These are phyloP conservation scores for Letharia lupina DNA, from an alignment of 495 filamentous ascomycete species.

Conservation along the genomic window DNA sequence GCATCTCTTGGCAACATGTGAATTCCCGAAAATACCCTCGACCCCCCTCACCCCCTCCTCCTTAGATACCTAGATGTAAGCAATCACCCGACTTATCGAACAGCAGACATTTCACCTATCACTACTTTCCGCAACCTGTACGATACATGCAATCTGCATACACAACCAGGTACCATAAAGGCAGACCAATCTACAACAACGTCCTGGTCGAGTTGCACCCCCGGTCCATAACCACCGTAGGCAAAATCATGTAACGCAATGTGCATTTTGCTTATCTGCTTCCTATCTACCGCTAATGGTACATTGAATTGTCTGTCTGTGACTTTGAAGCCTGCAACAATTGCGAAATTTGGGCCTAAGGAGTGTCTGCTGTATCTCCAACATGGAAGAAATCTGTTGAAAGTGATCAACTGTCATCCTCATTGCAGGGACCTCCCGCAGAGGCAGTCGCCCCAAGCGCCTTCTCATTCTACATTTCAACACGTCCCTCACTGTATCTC, in stretches of 20 bases:
- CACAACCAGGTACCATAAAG: no score
- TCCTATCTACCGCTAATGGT: constrained; percentile 12
- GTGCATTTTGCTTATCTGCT: constrained; percentile 1
- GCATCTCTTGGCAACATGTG: not conserved
- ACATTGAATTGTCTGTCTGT: constrained; percentile 8
- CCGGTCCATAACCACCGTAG: not conserved
- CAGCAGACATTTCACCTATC: no score
- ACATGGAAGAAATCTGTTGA: not conserved
- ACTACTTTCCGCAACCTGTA: no score
- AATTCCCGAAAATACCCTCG: no score
- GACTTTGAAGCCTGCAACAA: not conserved
- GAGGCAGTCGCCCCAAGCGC: not conserved
- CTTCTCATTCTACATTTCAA: constrained; percentile 2
- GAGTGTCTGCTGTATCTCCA: not conserved
- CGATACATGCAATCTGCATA: no score
- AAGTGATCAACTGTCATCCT: not conserved
- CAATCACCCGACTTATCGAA: not conserved
- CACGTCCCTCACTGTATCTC: not conserved
- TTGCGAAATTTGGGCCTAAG: not conserved
- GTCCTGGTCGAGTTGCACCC: not conserved
- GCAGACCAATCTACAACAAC: not conserved
- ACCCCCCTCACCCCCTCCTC: no score
- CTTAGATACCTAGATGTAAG: not conserved
- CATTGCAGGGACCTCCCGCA: not conserved
- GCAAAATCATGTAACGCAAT: not conserved